Evolutionary conservation across 495 filamentous ascomycete species (phyloP), one percentile per base, ranked within the genome.

Genomic region (Penicillium goetzii): DNA sequence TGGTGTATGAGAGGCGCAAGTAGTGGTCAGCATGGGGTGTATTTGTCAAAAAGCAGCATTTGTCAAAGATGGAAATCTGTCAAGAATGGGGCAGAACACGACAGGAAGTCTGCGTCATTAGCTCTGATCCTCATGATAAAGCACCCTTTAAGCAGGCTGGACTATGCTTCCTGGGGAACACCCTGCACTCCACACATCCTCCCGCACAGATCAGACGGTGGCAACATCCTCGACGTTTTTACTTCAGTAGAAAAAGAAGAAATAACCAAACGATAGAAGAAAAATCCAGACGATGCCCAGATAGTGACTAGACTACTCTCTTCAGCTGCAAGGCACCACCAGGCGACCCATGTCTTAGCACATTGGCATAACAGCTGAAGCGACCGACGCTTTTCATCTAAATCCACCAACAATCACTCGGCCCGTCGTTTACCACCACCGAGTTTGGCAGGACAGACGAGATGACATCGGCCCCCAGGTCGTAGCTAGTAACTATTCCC

Each of bases 201-300:
- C 23, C 47, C 47, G 54, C 53, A 57, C 28, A 57, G 60, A 52
- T 62, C 60, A 62, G 49, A 45, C 25, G 4, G 52, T 47, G 60
- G 60, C 19, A 36, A 47, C 25, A 36, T 21, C 28, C n/a, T 28
- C 14, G n/a, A 21, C 14, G 11, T 8, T 26, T 34, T 3, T 43
- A 9, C 19, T 43, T 9, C 6, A 12, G 43, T 23, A 45, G 43
- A 47, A 25, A 14, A 11, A 12, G 21, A 10, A 23, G 25, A 25
- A 10, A 11, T 1, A 3, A 23, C 19, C 6, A 47, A 25, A 23
- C 14, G 8, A 25, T 25, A 7, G 43, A 10, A 7, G 4, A 25
- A 25, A 10, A 23, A 47, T 23, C 10, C 19, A 47, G 43, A 25
- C 5, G 43, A 47, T 21, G 12, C 21, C 43, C 3, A 23, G 43